Evolutionary conservation across 352 stramenopile species (phyloP).

Genomic region (Phytophthora pini): DNA sequence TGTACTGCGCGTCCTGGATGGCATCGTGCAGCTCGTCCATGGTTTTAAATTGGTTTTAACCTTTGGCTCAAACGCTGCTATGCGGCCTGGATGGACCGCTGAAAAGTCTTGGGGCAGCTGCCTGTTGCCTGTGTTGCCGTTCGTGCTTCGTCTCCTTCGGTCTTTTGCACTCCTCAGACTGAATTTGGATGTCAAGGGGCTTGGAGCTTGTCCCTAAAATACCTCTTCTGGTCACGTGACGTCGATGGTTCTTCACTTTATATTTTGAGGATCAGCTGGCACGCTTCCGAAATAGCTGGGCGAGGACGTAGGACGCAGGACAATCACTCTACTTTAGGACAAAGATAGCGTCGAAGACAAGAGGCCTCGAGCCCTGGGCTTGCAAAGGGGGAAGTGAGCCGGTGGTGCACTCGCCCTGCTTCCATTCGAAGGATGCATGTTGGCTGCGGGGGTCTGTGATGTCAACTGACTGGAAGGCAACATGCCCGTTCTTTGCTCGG

Average conservation of each 20-base stretch:
- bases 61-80: no score
- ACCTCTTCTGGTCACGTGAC: constrained; percentile 4
- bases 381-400: neutral
- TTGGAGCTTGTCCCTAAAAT: constrained; percentile 11
- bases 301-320: constrained; percentile 8
- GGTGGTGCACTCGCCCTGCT: neutral
- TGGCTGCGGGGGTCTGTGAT: constrained; percentile 12
- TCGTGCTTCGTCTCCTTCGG: constrained; percentile 3
- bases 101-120: neutral
- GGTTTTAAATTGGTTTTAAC: no score
- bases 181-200: neutral
- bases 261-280: constrained; percentile 3
- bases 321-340: neutral
- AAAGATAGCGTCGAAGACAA: constrained; percentile 10
- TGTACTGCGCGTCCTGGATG: constrained; percentile 91
- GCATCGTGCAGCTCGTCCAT: constrained; percentile 92
- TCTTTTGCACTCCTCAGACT: constrained; percentile 13
- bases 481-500: constrained; percentile 13
- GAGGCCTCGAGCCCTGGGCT: neutral
- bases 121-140: neutral
- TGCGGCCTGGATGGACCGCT: no score
- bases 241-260: constrained; percentile 15
- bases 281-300: constrained; percentile 26
- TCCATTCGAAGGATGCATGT: constrained; percentile 17
- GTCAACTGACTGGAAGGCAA: constrained; percentile 8